A percentile compares a stretch with the other conserved stretches of the same genome.
Evolutionary conservation across 805 yeast genomes (phyloP).

Genomic region (Teunomyces gatunensis): DNA sequence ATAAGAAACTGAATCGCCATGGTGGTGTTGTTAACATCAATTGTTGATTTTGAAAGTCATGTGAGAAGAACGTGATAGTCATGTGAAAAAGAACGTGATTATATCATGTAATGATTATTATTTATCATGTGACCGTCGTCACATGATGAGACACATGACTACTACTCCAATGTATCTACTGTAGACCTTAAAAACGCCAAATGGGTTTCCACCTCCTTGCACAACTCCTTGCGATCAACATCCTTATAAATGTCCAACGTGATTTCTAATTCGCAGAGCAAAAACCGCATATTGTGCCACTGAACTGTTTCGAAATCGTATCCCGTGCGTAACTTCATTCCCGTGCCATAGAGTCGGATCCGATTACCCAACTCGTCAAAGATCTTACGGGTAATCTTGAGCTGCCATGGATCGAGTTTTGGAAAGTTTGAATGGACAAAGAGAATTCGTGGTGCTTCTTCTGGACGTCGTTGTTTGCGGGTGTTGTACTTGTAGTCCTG

Average conservation of each 20-base stretch:
- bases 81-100: no score
- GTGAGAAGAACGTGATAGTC: no score
- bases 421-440: constrained; percentile 70
- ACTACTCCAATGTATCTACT: constrained; percentile 32
- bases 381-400: constrained; percentile 42
- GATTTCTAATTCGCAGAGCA: constrained; percentile 51
- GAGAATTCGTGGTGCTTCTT: constrained; percentile 30
- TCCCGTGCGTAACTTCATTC: constrained; percentile 49
- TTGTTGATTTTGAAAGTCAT: no score
- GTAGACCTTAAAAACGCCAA: constrained; percentile 40
- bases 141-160: neutral
- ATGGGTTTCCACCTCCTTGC: constrained; percentile 50
- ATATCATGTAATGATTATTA: no score
- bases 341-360: constrained; percentile 58
- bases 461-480: constrained; percentile 7
- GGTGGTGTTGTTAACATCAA: neutral
- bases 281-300: constrained; percentile 56
- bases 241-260: constrained; percentile 44
- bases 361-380: constrained; percentile 44
- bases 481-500: constrained; percentile 44
- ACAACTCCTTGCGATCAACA: constrained; percentile 41
- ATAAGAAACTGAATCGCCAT: constrained; percentile 82
- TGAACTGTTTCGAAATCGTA: constrained; percentile 58
- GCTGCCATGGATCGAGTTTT: constrained; percentile 59
- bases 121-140: neutral